A percentile compares a stretch with the other conserved stretches of the same genome.
phyloP scores from a whole-genome alignment of 2,329 filamentous ascomycete genomes.

The Gnomoniopsis sp. region DNA sequence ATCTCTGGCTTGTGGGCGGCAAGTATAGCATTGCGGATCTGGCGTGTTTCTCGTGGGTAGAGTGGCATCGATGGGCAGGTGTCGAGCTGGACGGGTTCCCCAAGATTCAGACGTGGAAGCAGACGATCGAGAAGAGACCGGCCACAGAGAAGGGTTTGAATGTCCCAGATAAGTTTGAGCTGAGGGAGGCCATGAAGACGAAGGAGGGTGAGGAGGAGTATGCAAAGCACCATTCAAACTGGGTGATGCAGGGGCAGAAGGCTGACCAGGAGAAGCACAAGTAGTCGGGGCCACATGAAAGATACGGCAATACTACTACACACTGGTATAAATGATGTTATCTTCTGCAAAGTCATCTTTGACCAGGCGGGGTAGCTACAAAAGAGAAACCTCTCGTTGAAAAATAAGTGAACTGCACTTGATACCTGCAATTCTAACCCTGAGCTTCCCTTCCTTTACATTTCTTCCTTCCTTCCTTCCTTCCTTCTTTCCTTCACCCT shows the following conservation, averaged over 20 bases:
- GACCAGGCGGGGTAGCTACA: too few species aligned
- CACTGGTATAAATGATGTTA: not conserved
- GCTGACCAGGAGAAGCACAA: not conserved
- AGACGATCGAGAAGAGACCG: not conserved
- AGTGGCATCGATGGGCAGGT: constrained; percentile 1
- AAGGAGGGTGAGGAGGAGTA: constrained; percentile 1
- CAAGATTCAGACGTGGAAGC: not conserved
- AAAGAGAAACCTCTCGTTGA: too few species aligned
- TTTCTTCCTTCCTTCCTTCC: too few species aligned
- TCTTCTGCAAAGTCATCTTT: not conserved
- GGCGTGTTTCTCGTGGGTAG: constrained; percentile 6
- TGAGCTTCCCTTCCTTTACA: too few species aligned
- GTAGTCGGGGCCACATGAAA: too few species aligned
- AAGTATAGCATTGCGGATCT: constrained; percentile 2
- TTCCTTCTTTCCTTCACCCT: too few species aligned
- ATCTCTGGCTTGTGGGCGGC: not conserved
- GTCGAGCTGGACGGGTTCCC: not conserved
- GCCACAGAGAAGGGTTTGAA: not conserved
- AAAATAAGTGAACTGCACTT: too few species aligned
- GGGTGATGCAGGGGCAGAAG: not conserved
- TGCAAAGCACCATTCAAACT: not conserved
- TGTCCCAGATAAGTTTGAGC: not conserved
- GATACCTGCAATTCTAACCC: too few species aligned
- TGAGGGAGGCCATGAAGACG: constrained; percentile 1
- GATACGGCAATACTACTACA: too few species aligned